phyloP scores from a whole-genome alignment of 768 basidiomycete genomes.

The Lepiota brunneoincarnata region DNA sequence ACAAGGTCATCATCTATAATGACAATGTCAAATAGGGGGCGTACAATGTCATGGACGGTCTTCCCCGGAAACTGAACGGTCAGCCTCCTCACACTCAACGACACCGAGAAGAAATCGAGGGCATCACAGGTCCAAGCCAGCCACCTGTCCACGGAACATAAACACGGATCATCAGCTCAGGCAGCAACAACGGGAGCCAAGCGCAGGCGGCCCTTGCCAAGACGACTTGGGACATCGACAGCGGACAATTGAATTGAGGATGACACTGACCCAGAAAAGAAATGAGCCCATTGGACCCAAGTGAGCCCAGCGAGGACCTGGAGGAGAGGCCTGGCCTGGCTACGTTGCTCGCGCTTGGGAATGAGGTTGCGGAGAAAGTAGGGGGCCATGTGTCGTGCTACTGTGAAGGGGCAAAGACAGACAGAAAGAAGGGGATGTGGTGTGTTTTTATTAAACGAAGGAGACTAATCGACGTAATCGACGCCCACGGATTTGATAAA shows the following conservation, averaged over 20 bases:
- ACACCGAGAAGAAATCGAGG: slow-evolving; percentile 82
- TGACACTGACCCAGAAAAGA: slow-evolving; percentile 54
- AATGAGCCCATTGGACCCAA: slow-evolving; percentile 55
- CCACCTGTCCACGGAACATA: slow-evolving; percentile 45
- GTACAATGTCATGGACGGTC: slow-evolving; percentile 37
- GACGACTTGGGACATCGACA: not conserved
- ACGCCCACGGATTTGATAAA: not conserved
- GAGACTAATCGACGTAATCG: slow-evolving; percentile 1
- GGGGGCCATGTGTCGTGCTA: slow-evolving; percentile 37
- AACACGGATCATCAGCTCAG: slow-evolving; percentile 1
- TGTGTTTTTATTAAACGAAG: not conserved
- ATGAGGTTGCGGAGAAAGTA: slow-evolving; percentile 48
- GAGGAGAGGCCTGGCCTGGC: slow-evolving; percentile 37
- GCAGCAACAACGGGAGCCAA: slow-evolving; percentile 18
- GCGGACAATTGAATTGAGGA: not conserved
- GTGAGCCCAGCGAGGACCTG: slow-evolving; percentile 41
- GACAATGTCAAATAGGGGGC: slow-evolving; percentile 8
- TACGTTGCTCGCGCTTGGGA: slow-evolving; percentile 42
- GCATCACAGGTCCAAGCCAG: slow-evolving; percentile 87
- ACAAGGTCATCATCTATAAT: not conserved
- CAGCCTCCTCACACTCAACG: slow-evolving; percentile 51
- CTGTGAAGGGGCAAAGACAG: not conserved
- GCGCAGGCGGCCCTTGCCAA: not conserved
- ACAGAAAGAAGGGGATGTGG: not conserved
- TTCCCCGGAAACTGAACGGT: slow-evolving; percentile 42